phyloP scores from a whole-genome alignment of 1,284 basidiomycete species.

The Moesziomyces parantarcticus region DNA sequence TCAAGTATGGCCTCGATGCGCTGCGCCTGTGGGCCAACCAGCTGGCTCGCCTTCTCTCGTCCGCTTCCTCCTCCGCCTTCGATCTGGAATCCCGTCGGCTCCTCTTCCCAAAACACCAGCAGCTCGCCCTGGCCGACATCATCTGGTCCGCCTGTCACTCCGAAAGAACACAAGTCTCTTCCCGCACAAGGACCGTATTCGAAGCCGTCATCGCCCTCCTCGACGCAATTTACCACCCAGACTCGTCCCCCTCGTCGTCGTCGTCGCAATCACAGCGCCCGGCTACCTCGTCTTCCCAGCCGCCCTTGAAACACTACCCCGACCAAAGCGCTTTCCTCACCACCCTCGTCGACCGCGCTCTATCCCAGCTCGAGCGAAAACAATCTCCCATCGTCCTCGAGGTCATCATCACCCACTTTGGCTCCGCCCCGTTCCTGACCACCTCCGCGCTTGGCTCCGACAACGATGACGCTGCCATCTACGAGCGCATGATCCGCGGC shows the following conservation, averaged over 20 bases:
- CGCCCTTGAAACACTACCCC: conserved; percentile 13
- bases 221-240: conserved; percentile 9
- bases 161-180: conserved; percentile 38
- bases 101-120: conserved; percentile 27
- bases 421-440: conserved; percentile 33
- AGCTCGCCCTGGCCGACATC: conserved; percentile 38
- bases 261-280: no score
- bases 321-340: conserved; percentile 23
- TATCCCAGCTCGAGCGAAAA: conserved; percentile 41
- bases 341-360: conserved; percentile 26
- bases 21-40: conserved; percentile 41
- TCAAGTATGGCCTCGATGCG: conserved; percentile 49
- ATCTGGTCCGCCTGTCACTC: conserved; percentile 48
- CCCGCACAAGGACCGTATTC: conserved; percentile 34
- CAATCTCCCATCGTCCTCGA: conserved; percentile 47
- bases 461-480: conserved; percentile 21
- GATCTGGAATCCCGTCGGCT: conserved; percentile 7
- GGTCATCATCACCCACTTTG: conserved; percentile 37
- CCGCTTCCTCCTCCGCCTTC: conserved; percentile 4
- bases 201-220: conserved; percentile 29
- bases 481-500: conserved; percentile 46
- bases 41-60: conserved; percentile 10
- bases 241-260: no score
- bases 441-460: conserved; percentile 11
- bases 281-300: conserved; percentile 2